Evolutionary conservation across 805 yeast genomes (phyloP).

Genomic region (Candida coleopterorum): DNA sequence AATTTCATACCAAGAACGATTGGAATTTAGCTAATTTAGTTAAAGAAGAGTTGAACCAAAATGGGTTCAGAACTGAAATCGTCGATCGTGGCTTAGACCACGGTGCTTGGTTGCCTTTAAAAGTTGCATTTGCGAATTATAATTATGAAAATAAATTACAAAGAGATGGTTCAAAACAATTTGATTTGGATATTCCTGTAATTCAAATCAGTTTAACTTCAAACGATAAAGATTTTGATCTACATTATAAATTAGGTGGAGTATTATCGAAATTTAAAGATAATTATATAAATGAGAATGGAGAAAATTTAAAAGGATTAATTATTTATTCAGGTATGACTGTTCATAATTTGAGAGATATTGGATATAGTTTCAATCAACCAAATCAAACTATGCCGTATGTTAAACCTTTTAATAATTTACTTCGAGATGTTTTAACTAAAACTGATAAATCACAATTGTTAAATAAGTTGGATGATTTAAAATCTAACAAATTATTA

Average conservation of each 20-base stretch:
- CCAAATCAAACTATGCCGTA: conserved; percentile 38
- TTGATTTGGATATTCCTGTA: conserved; percentile 41
- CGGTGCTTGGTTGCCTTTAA: conserved; percentile 79
- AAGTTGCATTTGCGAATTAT: conserved; percentile 56
- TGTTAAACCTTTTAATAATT: conserved; percentile 45
- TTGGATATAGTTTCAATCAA: conserved; percentile 21
- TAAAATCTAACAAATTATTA: conserved; percentile 34
- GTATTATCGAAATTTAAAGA: conserved; percentile 48
- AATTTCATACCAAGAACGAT: conserved; percentile 51
- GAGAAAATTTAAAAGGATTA: conserved; percentile 29
- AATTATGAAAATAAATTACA: conserved; percentile 20
- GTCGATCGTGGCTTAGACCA: conserved; percentile 71
- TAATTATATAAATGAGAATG: conserved; percentile 28
- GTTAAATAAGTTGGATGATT: conserved; percentile 30
- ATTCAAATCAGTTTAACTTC: conserved; percentile 49
- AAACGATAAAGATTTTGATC: conserved; percentile 32
- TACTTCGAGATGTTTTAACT: conserved; percentile 39
- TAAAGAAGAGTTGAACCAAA: conserved; percentile 30
- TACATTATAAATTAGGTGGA: conserved; percentile 52
- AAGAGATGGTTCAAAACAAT: conserved; percentile 17
- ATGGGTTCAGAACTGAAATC: conserved; percentile 42
- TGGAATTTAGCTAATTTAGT: conserved; percentile 41
- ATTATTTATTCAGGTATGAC: conserved; percentile 73
- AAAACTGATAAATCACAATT: conserved; percentile 18
- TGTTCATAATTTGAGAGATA: conserved; percentile 67